These are phyloP conservation scores for Penicillium olsonii DNA, from an alignment of 2,329 filamentous ascomycete species.

Conservation along the genomic window DNA sequence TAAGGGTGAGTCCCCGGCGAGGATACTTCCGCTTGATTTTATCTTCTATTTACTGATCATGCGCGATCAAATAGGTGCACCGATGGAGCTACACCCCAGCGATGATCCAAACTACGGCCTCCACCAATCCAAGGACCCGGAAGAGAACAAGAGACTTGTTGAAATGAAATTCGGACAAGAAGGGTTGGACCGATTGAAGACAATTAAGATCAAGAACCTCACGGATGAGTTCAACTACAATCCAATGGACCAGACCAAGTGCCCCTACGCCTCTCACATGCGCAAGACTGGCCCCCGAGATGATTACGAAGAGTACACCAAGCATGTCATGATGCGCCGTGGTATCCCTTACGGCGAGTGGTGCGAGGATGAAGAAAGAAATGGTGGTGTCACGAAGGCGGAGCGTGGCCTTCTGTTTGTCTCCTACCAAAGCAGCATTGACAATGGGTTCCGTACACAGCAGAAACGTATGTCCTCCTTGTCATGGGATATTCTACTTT, in stretches of 20 bases:
- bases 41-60: not conserved
- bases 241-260: not conserved
- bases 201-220: not conserved
- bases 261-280: constrained; percentile 2
- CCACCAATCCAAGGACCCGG: not conserved
- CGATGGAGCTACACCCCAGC: not conserved
- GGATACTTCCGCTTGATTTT: too few species aligned
- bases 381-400: not conserved
- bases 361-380: not conserved
- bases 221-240: not conserved
- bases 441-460: too few species aligned
- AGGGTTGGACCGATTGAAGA: not conserved
- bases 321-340: not conserved
- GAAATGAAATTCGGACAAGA: not conserved
- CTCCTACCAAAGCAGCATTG: constrained; percentile 36
- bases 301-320: not conserved
- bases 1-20: not conserved
- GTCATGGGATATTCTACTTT: too few species aligned
- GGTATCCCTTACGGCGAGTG: constrained; percentile 1
- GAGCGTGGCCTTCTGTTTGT: constrained; percentile 13
- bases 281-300: not conserved
- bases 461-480: too few species aligned
- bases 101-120: not conserved
- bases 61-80: not conserved
- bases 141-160: not conserved